Evolutionary conservation across 352 stramenopile species (phyloP).

Genomic region (Phytophthora tentaculata): DNA sequence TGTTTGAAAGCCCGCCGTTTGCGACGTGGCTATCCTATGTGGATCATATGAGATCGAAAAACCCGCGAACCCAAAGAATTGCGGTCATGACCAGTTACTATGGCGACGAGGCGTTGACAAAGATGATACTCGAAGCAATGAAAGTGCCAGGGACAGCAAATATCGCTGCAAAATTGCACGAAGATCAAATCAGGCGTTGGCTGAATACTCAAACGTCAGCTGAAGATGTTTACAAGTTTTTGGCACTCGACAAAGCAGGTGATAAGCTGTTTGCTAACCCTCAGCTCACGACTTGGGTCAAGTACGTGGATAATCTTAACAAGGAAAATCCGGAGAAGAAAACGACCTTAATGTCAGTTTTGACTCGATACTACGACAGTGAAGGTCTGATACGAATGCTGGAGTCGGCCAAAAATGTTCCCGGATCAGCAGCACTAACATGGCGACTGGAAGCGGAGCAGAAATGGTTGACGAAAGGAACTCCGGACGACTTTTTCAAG

Average conservation of each 20-base stretch:
- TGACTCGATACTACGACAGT: neutral
- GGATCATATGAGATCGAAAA: neutral
- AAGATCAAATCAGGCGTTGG: neutral
- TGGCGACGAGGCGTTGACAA: neutral
- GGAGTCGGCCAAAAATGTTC: neutral
- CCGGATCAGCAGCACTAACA: neutral
- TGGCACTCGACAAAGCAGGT: neutral
- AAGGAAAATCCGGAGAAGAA: neutral
- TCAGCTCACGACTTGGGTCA: neutral
- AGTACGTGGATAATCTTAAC: neutral
- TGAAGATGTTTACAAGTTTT: neutral
- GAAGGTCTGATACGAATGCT: neutral
- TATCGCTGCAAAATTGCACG: neutral
- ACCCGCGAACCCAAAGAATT: neutral
- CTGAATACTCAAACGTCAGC: neutral
- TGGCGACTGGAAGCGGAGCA: neutral
- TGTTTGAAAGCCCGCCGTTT: neutral
- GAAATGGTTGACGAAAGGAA: neutral
- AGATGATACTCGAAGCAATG: neutral
- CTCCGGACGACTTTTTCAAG: neutral
- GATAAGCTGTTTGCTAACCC: neutral
- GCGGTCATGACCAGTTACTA: neutral
- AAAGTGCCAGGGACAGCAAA: neutral
- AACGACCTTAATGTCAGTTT: neutral
- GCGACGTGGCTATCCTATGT: neutral